Evolutionary conservation across 192 early-diverging fungal species (phyloP).

Genomic region (Backusella luteola): DNA sequence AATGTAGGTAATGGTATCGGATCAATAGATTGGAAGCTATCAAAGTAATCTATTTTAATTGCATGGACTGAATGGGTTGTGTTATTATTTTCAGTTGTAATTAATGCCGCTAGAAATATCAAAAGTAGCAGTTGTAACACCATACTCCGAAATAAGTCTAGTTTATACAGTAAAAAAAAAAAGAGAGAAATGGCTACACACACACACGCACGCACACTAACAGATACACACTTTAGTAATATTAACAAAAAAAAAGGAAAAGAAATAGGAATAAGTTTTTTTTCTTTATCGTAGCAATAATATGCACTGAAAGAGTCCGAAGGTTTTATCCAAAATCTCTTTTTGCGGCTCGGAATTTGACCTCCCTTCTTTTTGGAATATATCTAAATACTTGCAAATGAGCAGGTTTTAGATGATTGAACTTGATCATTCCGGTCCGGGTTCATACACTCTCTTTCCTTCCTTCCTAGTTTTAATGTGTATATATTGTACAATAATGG

Average conservation of each 20-base stretch:
- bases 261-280: background rate
- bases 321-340: background rate
- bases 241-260: background rate
- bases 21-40: background rate
- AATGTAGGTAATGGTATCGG: background rate
- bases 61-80: background rate
- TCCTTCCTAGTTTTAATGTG: background rate
- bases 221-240: background rate
- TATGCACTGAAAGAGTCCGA: background rate
- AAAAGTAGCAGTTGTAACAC: conserved; percentile 5
- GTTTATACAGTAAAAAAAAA: background rate
- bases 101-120: conserved; percentile 7
- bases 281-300: background rate
- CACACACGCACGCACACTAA: background rate
- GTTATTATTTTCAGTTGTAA: background rate
- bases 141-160: background rate
- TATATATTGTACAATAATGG: background rate
- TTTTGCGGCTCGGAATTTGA: background rate
- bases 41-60: conserved; percentile 5
- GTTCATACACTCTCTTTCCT: background rate
- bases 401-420: too few relatives aligned
- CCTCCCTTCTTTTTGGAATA: background rate
- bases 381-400: background rate
- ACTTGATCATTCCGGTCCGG: background rate
- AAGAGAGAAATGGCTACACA: background rate